Percentiles rank a stretch among this genome's conserved stretches.
These are phyloP conservation scores for Blepharisma japonicum DNA, from an alignment of 73 alveolate species.

Conservation along the genomic window DNA sequence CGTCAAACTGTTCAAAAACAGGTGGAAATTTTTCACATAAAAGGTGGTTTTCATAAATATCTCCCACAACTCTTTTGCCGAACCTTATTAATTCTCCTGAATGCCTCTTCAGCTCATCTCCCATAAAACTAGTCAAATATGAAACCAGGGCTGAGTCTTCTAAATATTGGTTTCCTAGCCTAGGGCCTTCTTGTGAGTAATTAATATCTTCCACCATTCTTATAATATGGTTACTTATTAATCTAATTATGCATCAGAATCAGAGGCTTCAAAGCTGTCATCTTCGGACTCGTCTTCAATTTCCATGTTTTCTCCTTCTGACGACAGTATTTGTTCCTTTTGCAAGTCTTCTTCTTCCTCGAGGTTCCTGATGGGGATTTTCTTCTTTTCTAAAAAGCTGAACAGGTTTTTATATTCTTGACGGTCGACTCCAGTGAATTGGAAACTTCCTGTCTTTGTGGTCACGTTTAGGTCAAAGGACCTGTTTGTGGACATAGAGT, in stretches of 20 bases:
- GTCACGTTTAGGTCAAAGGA: slow-evolving; percentile 78
- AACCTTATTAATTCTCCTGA: slow-evolving; percentile 39
- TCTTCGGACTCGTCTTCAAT: slow-evolving; percentile 71
- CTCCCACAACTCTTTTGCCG: slow-evolving; percentile 53
- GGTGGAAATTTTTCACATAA: slow-evolving; percentile 54
- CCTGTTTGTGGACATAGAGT: slow-evolving; percentile 56
- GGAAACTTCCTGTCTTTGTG: slow-evolving; percentile 34
- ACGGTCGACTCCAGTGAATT: slow-evolving; percentile 68
- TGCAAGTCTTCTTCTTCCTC: slow-evolving; percentile 54
- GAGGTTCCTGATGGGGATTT: slow-evolving; percentile 62
- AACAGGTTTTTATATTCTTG: slow-evolving; percentile 65
- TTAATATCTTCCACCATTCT: neutral
- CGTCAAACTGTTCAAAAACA: slow-evolving; percentile 49
- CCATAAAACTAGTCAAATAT: slow-evolving; percentile 33
- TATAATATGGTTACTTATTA: too few species aligned
- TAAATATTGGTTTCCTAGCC: slow-evolving; percentile 47
- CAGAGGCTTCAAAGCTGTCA: slow-evolving; percentile 55
- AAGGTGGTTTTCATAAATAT: slow-evolving; percentile 36
- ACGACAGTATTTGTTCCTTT: slow-evolving; percentile 46
- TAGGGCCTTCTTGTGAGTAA: slow-evolving; percentile 39
- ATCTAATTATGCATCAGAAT: neutral
- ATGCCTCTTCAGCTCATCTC: slow-evolving; percentile 13
- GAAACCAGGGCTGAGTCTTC: slow-evolving; percentile 51
- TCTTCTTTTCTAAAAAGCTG: slow-evolving; percentile 69
- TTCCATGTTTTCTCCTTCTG: slow-evolving; percentile 56